Conservation (phyloP, 192 early-diverging fungal species). For the Spizellomyces punctatus region DNA sequence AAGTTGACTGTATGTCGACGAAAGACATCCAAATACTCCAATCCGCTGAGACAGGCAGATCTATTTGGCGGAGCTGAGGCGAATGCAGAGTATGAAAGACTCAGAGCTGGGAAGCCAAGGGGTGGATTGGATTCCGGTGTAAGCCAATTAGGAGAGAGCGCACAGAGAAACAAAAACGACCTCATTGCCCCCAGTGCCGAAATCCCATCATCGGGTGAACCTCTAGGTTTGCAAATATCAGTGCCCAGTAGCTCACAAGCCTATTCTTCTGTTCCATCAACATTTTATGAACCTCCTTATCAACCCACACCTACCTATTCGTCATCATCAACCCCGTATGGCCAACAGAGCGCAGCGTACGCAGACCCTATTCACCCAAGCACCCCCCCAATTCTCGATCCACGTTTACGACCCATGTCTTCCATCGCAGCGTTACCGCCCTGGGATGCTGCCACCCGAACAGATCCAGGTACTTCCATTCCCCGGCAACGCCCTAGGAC, state of each 20-base stretch:
- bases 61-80: background rate
- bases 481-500: background rate
- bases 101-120: too few species aligned
- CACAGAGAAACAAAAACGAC: background rate
- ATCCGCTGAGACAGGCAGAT: background rate
- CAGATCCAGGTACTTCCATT: background rate
- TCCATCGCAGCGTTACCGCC: background rate
- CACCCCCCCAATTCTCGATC: background rate
- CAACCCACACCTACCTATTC: background rate
- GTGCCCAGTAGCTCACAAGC: background rate
- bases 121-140: conserved; percentile 1
- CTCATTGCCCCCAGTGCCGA: background rate
- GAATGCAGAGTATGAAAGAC: background rate
- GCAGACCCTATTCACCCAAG: background rate
- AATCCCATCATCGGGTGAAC: background rate
- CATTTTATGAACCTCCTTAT: too few species aligned
- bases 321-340: background rate
- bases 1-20: conserved; percentile 3
- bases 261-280: background rate
- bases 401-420: background rate
- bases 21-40: conserved; percentile 1
- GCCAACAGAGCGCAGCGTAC: background rate
- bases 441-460: too few species aligned
- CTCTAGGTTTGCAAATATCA: background rate
- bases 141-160: background rate